Base-by-base conservation (phyloP, 306 rosid genomes). In the Casuarina equisetifolia region DNA sequence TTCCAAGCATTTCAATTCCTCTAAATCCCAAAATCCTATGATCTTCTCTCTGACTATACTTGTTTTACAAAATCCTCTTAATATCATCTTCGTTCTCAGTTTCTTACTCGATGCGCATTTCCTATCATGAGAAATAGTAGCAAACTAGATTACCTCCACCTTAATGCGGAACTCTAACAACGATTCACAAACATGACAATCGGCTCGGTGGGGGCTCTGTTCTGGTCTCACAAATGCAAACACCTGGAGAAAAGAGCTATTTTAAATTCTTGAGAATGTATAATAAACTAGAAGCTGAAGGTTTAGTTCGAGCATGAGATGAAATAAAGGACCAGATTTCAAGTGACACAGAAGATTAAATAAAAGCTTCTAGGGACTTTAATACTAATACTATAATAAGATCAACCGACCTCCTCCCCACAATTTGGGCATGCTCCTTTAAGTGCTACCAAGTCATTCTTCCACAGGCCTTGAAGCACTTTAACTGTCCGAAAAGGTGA, bases 361-460 rank as follows among this genome's bases (percentile, higher is more conserved):
- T 9, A 39, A 25, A 79, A n/a, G 13, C 59, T 73, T 17, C 19
- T 9, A 50, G 68, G 32, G 45, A 17, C 55, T 73, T 17, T 58
- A 5, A 58, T 20, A 64, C 48, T 19, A 17, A 36, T 40, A 77
- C 77, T 66, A 63, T 58, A 39, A 69, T 74, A 35, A 6, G 55
- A 59, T 39, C 48, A 80, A 82, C 87, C 70, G 69, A 94, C 98
- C 93, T 94, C 98, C 82, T 91, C 98, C 52, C 91, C 97, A 73
- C 97, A 94, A 84, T 89, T 94, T 74, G 98, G 97, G 83, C 98
- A 94, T 1, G 92, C 86, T 64, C 98, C 97, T 79, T 86, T 92
- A 6, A 94, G 83, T 61, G 96, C 94, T 76, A 88, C 96, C 82
- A 94, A 81, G 71, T 89, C 94, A 73, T 89, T 89, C 82, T 82